phyloP scores from a whole-genome alignment of 768 basidiomycete genomes.

The Psilocybe tampanensis region DNA sequence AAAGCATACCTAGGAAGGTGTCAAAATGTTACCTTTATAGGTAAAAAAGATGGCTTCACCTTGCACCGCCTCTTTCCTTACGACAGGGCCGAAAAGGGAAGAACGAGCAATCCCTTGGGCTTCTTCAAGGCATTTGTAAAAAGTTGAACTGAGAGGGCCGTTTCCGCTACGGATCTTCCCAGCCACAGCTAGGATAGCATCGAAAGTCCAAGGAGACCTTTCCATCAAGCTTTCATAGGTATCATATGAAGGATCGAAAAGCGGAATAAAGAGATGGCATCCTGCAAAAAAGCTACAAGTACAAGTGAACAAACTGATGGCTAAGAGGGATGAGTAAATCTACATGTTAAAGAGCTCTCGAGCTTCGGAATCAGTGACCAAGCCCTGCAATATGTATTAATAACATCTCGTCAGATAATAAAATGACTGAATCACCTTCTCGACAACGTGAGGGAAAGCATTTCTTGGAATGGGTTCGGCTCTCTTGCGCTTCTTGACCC shows the following conservation, averaged over 20 bases:
- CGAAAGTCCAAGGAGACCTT: slow-evolving; percentile 94
- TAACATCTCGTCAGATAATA: slow-evolving; percentile 3
- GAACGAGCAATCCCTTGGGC: slow-evolving; percentile 95
- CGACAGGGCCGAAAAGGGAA: slow-evolving; percentile 91
- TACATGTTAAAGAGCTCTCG: slow-evolving; percentile 92
- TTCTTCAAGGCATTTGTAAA: slow-evolving; percentile 91
- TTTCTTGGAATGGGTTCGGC: slow-evolving; percentile 83
- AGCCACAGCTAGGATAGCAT: slow-evolving; percentile 90
- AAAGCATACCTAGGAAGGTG: slow-evolving; percentile 70
- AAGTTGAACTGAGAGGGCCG: slow-evolving; percentile 80
- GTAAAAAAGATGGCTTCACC: slow-evolving; percentile 45
- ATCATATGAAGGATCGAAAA: slow-evolving; percentile 93
- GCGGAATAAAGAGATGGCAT: slow-evolving; percentile 94
- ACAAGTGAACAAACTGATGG: slow-evolving; percentile 38
- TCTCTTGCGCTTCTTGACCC: slow-evolving; percentile 84
- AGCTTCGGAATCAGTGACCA: slow-evolving; percentile 85
- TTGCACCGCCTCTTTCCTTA: slow-evolving; percentile 93
- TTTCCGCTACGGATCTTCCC: slow-evolving; percentile 91
- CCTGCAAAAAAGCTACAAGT: slow-evolving; percentile 87
- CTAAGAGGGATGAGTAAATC: slow-evolving; percentile 34
- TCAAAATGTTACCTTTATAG: slow-evolving; percentile 17
- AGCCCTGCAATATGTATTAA: slow-evolving; percentile 50
- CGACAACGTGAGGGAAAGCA: slow-evolving; percentile 87
- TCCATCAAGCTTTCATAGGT: slow-evolving; percentile 91
- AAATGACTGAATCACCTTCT: slow-evolving; percentile 56